Evolutionary conservation across 345 rosid genomes (phyloP), one percentile per base, ranked within the genome.

Genomic region (Cardamine resedifolia): DNA sequence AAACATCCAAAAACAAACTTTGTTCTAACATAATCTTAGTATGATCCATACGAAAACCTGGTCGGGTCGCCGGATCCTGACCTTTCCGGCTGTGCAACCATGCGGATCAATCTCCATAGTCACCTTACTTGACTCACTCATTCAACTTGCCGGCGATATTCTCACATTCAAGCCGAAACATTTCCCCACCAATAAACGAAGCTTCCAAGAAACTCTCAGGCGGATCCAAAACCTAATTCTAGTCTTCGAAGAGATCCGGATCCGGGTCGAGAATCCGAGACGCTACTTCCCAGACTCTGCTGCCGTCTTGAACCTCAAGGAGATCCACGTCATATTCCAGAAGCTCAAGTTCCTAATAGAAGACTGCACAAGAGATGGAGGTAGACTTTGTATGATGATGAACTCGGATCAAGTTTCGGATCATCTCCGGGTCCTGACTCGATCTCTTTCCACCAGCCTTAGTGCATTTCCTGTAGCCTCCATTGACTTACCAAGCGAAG

Each of bases 51-150:
- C 57, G 1, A 72, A 72, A 8, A 43, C 64, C 52, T 24, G 43
- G 14, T 15, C 45, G 3, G 77, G 45, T 50, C 96, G 96, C 76
- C 91, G 91, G 83, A 66, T 90, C 53, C 70, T 92, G 43, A 77
- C 85, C 2, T 85, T 77, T 55, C 96, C 95, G 73, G 91, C 96
- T 0, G 95, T 92, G 15, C 87, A 77, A 18, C 98, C 98, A 23
- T 88, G 88, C 64, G 84, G 81, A 38, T 70, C 79, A 14, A 67
- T 87, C 62, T 81, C 91, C 28, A 81, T 80, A 62, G 69, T 49
- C 10, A 88, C 88, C 16, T 90, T 90, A 43, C 71, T 90, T 33
- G 58, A 44, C 48, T 90, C 98, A 6, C 79, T 92, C 6, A 78
- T 81, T 41, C 41, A 45, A 21, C 85, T 88, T 19, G 78, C 85